These are phyloP conservation scores for Lichtheimia corymbifera DNA, from an alignment of 371 early-diverging fungal genomes.

Conservation along the genomic window DNA sequence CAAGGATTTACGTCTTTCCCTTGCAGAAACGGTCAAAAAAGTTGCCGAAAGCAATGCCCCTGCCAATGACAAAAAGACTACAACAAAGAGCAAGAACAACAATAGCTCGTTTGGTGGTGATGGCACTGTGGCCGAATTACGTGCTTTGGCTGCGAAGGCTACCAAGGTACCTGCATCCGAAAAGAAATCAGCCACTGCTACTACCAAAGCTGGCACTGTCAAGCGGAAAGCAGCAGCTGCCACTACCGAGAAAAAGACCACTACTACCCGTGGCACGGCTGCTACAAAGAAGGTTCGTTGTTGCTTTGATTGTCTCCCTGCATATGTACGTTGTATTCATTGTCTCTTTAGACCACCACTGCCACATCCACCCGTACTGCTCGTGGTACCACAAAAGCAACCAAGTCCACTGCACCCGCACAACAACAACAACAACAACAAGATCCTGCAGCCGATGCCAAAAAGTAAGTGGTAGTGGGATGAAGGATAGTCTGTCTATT, in stretches of 20 bases:
- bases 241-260: not conserved
- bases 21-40: constrained; percentile 39
- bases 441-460: not conserved
- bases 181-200: not conserved
- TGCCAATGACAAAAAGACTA: not conserved
- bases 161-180: not conserved
- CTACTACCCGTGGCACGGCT: not conserved
- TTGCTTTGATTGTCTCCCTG: not conserved
- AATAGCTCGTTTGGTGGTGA: constrained; percentile 12
- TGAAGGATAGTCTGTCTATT: no score
- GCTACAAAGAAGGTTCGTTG: constrained; percentile 1
- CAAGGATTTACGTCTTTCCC: constrained; percentile 23
- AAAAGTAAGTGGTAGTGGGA: not conserved
- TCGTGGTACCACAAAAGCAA: not conserved
- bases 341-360: not conserved
- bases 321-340: no score
- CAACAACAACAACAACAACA: constrained; percentile 1
- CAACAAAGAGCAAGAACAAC: not conserved
- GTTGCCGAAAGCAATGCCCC: constrained; percentile 13
- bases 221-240: not conserved
- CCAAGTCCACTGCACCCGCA: constrained; percentile 1
- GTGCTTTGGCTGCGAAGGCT: constrained; percentile 34
- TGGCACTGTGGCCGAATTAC: constrained; percentile 28
- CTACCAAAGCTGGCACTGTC: not conserved
- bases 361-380: not conserved